A percentile compares a stretch with the other conserved stretches of the same genome.
These are phyloP conservation scores for Corniculantispora saksenae DNA, from an alignment of 2,329 filamentous ascomycete species.

Conservation along the genomic window DNA sequence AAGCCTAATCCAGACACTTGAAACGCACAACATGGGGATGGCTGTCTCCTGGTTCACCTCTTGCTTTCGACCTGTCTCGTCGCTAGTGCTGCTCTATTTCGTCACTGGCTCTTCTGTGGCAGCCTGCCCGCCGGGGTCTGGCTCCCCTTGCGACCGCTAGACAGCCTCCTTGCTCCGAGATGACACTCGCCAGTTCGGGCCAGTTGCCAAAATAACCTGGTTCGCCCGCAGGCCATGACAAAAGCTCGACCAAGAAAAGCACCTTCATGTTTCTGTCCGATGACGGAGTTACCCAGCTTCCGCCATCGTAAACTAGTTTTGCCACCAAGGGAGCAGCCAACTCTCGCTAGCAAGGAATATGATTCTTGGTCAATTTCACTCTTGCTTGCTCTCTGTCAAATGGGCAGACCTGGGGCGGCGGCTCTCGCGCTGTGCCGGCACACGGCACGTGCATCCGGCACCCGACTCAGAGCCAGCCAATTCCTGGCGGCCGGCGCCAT, in stretches of 20 bases:
- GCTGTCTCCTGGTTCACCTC: slow-evolving; percentile 3
- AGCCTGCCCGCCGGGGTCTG: neutral
- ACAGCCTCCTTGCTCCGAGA: neutral
- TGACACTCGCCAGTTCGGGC: neutral
- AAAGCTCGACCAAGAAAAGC: neutral
- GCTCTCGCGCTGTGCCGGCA: slow-evolving; percentile 4
- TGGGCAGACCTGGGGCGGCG: slow-evolving; percentile 5
- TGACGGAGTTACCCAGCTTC: neutral
- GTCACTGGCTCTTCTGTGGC: neutral
- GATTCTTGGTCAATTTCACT: neutral
- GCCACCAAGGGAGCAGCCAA: neutral
- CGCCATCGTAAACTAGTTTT: neutral
- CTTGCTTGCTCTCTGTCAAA: neutral
- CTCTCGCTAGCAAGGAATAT: neutral
- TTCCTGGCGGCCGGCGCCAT: neutral
- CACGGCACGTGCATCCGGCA: slow-evolving; percentile 10
- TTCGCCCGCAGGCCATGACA: neutral
- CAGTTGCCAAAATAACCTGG: neutral
- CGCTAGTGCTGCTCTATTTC: slow-evolving; percentile 1
- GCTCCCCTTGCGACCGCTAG: neutral
- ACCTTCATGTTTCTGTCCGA: neutral
- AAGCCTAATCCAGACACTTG: slow-evolving; percentile 15
- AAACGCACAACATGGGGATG: slow-evolving; percentile 15
- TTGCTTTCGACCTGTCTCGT: neutral
- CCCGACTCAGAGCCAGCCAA: neutral